Evolutionary conservation across 2,329 filamentous ascomycete species (phyloP).

Genomic region (Stromatinia cepivora): DNA sequence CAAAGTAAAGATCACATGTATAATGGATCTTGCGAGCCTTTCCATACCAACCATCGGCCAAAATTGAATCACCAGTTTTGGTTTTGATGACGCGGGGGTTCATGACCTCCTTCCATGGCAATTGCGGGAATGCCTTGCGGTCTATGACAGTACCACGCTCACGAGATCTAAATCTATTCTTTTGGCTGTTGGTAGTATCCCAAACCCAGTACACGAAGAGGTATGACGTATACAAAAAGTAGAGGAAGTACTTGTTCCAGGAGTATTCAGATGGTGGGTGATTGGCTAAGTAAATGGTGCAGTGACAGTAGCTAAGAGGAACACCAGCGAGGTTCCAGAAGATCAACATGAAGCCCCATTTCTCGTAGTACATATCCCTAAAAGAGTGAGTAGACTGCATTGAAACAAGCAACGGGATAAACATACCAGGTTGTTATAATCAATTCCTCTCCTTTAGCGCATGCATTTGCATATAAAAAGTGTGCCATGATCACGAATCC

Average conservation of each 20-base stretch:
- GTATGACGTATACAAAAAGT: conserved; percentile 67
- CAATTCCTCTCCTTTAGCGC: conserved; percentile 87
- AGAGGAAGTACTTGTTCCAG: conserved; percentile 70
- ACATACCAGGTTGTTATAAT: conserved; percentile 78
- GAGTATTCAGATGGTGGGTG: conserved; percentile 73
- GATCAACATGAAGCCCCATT: conserved; percentile 94
- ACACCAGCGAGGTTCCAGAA: conserved; percentile 95
- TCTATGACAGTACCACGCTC: conserved; percentile 70
- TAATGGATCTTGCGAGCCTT: conserved; percentile 80
- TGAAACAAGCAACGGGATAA: background rate
- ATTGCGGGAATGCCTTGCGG: conserved; percentile 82
- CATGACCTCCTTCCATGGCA: conserved; percentile 82
- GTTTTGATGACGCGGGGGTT: conserved; percentile 79
- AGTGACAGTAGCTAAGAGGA: conserved; percentile 87
- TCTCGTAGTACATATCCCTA: conserved; percentile 93
- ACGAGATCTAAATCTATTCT: conserved; percentile 84
- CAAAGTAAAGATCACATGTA: conserved; percentile 77
- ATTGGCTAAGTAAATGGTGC: conserved; percentile 84
- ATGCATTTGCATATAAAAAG: conserved; percentile 89
- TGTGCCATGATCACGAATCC: conserved; percentile 84
- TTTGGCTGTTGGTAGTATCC: conserved; percentile 90
- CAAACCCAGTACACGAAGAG: conserved; percentile 86
- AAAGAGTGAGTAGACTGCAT: conserved; percentile 5
- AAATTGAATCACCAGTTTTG: conserved; percentile 70
- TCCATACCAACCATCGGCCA: conserved; percentile 85